Base-by-base conservation (phyloP, 1,284 basidiomycete genomes). In the Mixia osmundae region DNA sequence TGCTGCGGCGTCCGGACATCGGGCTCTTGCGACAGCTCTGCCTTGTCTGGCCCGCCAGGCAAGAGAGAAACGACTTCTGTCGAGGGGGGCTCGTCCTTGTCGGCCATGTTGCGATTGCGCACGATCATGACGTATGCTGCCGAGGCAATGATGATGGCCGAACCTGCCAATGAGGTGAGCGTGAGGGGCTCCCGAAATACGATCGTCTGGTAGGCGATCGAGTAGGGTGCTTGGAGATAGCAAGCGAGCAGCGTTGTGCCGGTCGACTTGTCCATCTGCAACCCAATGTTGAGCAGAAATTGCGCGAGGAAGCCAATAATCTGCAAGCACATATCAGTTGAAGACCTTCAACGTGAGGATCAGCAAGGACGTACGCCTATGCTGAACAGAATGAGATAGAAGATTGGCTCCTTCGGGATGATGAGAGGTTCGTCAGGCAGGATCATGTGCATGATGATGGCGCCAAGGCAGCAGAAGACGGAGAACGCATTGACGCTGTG, bases 251-350 rank as follows among this genome's bases (percentile, higher is more conserved):
- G 12, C 4, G 33, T 34, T 16, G 33, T 24, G 10, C 33, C 23
- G n/a, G 23, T 24, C 19, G 33, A 21, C 9, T 34, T 34, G 9
- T 34, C 33, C 14, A 5, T 24, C 18, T 34, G 33, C 14, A 49
- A 33, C 0, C 44, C 44, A 9, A 37, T 42, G 3, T 45, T 48
- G 16, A 50, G 37, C 1, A 47, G 28, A 2, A 40, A 36, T 25
- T 51, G 50, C 0, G 48, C 46, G 15, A 40, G 5, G 31, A 51
- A 50, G 11, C 50, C 48, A 18, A 45, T 39, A 4, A 51, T 32
- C 46, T 38, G 35, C 20, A 16, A 26, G 21, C 36, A 19, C 10
- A 18, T 9, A 19, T 6, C 10, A 23, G 9, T 8, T n/a, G 6
- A 24, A 15, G 11, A 10, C 5, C 18, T 8, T 8, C 25, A 26